phyloP scores from a whole-genome alignment of 495 filamentous ascomycete species.

The Saxophila tyrrhenica region DNA sequence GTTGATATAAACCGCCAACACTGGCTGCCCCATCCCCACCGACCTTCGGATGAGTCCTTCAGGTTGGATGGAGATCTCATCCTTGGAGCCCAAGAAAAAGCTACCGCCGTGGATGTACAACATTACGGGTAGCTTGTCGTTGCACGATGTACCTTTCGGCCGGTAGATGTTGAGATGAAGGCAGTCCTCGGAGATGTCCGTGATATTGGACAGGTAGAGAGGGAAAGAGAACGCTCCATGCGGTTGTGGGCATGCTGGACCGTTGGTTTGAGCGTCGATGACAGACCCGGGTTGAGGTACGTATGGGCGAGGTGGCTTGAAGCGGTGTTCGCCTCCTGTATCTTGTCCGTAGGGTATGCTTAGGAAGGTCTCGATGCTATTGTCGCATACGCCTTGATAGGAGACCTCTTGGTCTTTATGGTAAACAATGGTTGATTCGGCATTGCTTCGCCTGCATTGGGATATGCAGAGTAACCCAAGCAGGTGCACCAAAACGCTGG shows the following conservation, averaged over 20 bases:
- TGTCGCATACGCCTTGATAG: constrained; percentile 1
- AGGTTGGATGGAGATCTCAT: constrained; percentile 29
- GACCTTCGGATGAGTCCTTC: constrained; percentile 33
- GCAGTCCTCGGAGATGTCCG: constrained; percentile 36
- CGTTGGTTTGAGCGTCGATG: constrained; percentile 32
- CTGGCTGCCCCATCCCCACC: constrained; percentile 30
- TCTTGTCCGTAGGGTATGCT: constrained; percentile 37
- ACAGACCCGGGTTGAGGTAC: constrained; percentile 23
- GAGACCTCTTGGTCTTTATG: background rate
- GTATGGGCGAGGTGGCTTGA: constrained; percentile 33
- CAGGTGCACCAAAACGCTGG: too few relatives aligned
- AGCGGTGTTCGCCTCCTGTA: constrained; percentile 33
- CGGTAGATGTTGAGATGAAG: constrained; percentile 38
- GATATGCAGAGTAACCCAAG: too few relatives aligned
- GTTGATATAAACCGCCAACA: constrained; percentile 38
- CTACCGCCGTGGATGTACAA: constrained; percentile 33
- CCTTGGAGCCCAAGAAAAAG: constrained; percentile 33
- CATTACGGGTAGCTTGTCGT: constrained; percentile 31
- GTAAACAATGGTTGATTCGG: background rate
- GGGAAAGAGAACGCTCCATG: constrained; percentile 11
- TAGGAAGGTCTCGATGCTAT: constrained; percentile 35
- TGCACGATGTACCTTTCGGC: constrained; percentile 17
- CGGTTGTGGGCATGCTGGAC: constrained; percentile 35
- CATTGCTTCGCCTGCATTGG: too few relatives aligned
- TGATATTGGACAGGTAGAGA: constrained; percentile 25